Evolutionary conservation across 2,329 filamentous ascomycete genomes (phyloP), one percentile per base, ranked within the genome.

Genomic region (Aspergillus sclerotialis): DNA sequence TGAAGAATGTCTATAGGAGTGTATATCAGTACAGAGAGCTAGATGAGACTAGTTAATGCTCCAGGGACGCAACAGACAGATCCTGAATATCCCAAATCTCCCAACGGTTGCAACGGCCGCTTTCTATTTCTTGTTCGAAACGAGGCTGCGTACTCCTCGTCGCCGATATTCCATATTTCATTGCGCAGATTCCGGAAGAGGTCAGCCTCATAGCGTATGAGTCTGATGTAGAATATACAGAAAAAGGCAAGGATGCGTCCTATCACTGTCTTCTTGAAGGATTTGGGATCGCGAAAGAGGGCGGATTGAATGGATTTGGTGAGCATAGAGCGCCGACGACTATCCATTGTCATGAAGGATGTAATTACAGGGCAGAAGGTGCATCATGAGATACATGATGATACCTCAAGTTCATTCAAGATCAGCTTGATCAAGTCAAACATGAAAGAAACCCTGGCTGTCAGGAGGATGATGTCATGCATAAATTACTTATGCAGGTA

Each of bases 1-100:
- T 72, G 58, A 84, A 85, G 60, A 87, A 87, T 0, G 82, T 84
- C 61, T 76, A 38, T 5, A 15, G 17, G 15, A 23, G 10, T 12
- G 11, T 35, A 11, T 4, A 13, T 39, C 15, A 45, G 21, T 9
- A 26, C 14, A 23, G n/a, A n/a, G n/a, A n/a, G n/a, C n/a, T n/a
- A 8, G 5, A 7, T 8, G 10, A n/a, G 4, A 7, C 3, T 31
- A 19, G 18, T 27, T 2, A 37, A 17, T 14, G 7, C 8, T 14
- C 14, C 0, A 33, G 16, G 17, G 17, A 39, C 2, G 5, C 28
- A 3, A 33, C 45, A 15, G 56, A 76, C 71, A 14, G 81, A 85
- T 31, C 83, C 83, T 17, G 79, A 84, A 52, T 83, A 84, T 3
- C 82, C 82, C 59, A 87, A 68, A 50, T 85, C 80, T 1, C 79